Percentiles rank a stretch among this genome's conserved stretches.
phyloP scores from a whole-genome alignment of 1,284 basidiomycete species.

The Termitomyces sp. region DNA sequence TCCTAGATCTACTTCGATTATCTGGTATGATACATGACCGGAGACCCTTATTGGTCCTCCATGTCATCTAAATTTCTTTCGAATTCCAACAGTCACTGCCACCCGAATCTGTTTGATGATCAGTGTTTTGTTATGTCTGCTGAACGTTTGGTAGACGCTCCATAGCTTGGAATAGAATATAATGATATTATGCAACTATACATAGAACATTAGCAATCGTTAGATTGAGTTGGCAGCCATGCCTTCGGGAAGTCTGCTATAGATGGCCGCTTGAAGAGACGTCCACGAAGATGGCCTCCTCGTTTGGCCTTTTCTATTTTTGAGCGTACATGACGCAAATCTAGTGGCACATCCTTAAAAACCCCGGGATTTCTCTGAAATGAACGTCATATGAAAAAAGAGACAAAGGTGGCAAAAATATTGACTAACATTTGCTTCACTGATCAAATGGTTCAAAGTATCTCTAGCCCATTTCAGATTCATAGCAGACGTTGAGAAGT shows the following conservation, averaged over 20 bases:
- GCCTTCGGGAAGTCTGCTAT: conserved; percentile 76
- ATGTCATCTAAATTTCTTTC: no score
- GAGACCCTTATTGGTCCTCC: no score
- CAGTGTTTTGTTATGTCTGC: not conserved
- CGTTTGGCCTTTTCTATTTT: conserved; percentile 65
- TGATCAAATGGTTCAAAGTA: conserved; percentile 64
- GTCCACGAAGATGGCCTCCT: conserved; percentile 59
- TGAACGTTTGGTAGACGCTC: not conserved
- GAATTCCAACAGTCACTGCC: no score
- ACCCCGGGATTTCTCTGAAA: conserved; percentile 45
- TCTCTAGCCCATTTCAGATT: conserved; percentile 87
- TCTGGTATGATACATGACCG: no score
- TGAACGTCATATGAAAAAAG: not conserved
- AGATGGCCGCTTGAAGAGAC: conserved; percentile 53
- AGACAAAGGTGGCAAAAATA: not conserved
- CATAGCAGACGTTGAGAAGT: conserved; percentile 71
- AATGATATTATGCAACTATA: conserved; percentile 11
- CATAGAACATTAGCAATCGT: not conserved
- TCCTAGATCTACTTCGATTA: no score
- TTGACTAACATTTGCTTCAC: conserved; percentile 70
- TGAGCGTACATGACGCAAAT: conserved; percentile 70
- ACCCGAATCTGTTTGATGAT: not conserved
- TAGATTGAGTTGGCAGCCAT: conserved; percentile 55
- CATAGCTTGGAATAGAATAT: not conserved
- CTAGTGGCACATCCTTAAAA: conserved; percentile 67